Conservation (phyloP, 2,329 filamentous ascomycete genomes). For the Fusarium brevicatenulatum region DNA sequence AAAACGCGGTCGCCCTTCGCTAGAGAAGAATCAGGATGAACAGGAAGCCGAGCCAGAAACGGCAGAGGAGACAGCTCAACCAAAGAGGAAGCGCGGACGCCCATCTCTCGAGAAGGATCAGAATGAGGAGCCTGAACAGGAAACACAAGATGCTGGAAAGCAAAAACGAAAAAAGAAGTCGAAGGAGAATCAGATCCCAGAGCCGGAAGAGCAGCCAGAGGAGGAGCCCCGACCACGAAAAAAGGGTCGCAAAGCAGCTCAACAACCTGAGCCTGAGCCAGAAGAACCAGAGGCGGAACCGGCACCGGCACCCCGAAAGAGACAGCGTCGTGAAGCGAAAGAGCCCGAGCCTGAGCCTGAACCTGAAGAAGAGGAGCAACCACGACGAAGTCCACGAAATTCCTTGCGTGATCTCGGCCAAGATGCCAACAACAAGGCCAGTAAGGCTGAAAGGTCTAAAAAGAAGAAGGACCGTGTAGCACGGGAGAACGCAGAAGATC, state of each 20-base stretch:
- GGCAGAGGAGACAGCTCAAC: slow-evolving; percentile 33
- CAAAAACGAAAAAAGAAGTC: slow-evolving; percentile 23
- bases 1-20: slow-evolving; percentile 51
- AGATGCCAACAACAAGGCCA: slow-evolving; percentile 30
- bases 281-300: slow-evolving; percentile 9
- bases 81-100: slow-evolving; percentile 52
- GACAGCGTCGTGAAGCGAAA: slow-evolving; percentile 14
- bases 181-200: slow-evolving; percentile 17
- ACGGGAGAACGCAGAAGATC: slow-evolving; percentile 10
- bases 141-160: slow-evolving; percentile 23
- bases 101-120: slow-evolving; percentile 41
- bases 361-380: slow-evolving; percentile 8
- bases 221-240: slow-evolving; percentile 25
- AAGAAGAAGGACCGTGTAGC: slow-evolving; percentile 18
- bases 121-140: neutral
- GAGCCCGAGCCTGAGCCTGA: neutral
- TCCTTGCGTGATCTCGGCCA: slow-evolving; percentile 29
- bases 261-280: slow-evolving; percentile 18
- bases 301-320: slow-evolving; percentile 19
- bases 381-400: slow-evolving; percentile 29
- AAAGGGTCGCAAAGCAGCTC: slow-evolving; percentile 14
- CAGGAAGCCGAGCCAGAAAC: slow-evolving; percentile 1
- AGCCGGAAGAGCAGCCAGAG: slow-evolving; percentile 12
- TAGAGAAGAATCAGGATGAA: slow-evolving; percentile 24
- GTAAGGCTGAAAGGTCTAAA: slow-evolving; percentile 15